These are phyloP conservation scores for Stemphylium lycopersici DNA, from an alignment of 2,329 filamentous ascomycete species.

Conservation along the genomic window DNA sequence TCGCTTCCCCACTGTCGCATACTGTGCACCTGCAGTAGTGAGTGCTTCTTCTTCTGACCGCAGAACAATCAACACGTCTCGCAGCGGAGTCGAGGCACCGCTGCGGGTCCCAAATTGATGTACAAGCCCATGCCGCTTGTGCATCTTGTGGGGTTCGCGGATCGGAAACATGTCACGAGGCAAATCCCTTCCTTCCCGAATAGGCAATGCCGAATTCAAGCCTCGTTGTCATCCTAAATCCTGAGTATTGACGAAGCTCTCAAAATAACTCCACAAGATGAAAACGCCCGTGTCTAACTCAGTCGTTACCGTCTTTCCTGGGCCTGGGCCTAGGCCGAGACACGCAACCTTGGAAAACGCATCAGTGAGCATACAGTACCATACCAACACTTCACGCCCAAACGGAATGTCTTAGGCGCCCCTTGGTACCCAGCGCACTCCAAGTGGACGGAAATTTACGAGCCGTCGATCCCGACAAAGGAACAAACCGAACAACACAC, in stretches of 20 bases:
- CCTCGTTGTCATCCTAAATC: too few relatives aligned
- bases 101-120: not conserved
- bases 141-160: conserved; percentile 15
- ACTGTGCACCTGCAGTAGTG: conserved; percentile 37
- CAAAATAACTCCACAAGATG: not conserved
- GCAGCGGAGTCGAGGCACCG: not conserved
- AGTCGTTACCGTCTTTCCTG: too few relatives aligned
- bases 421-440: not conserved
- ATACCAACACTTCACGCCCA: not conserved
- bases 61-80: conserved; percentile 21
- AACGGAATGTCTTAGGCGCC: not conserved
- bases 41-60: conserved; percentile 21
- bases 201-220: too few relatives aligned
- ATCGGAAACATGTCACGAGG: conserved; percentile 10
- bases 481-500: not conserved
- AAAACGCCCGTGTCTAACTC: too few relatives aligned
- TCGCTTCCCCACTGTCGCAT: conserved; percentile 25
- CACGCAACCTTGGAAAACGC: too few relatives aligned
- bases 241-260: not conserved
- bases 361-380: too few relatives aligned
- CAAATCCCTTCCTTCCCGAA: not conserved
- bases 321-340: too few relatives aligned
- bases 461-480: not conserved
- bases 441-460: not conserved
- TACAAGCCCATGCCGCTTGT: conserved; percentile 2